Conservation (phyloP, 495 filamentous ascomycete genomes). For the Xylaria curta region DNA sequence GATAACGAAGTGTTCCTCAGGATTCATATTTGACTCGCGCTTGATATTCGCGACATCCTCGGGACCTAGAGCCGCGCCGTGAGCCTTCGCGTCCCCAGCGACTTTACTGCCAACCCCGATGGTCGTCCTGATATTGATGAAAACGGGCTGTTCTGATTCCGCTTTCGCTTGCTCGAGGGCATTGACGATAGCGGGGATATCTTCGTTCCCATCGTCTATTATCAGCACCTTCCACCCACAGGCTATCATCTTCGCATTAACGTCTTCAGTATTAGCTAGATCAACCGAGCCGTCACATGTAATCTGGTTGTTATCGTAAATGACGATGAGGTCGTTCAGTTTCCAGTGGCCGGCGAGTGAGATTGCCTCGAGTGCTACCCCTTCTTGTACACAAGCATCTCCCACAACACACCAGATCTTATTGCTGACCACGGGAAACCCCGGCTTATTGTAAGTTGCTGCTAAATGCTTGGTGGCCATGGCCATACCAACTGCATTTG, state of each 20-base stretch:
- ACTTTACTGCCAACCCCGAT: conserved; percentile 62
- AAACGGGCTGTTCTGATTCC: conserved; percentile 57
- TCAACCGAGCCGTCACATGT: conserved; percentile 66
- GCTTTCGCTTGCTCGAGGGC: conserved; percentile 54
- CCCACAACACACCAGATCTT: conserved; percentile 64
- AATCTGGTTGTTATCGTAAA: conserved; percentile 67
- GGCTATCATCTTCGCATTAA: conserved; percentile 65
- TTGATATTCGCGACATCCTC: conserved; percentile 58
- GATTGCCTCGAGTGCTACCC: conserved; percentile 64
- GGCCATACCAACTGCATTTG: conserved; percentile 66
- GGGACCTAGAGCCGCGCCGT: conserved; percentile 58
- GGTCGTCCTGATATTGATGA: conserved; percentile 65
- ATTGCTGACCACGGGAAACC: conserved; percentile 55
- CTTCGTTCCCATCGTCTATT: conserved; percentile 37
- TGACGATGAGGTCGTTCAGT: conserved; percentile 61
- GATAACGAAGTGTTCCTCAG: conserved; percentile 55
- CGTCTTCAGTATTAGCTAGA: conserved; percentile 61
- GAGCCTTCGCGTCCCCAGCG: conserved; percentile 56
- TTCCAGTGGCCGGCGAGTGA: conserved; percentile 61
- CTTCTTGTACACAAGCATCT: conserved; percentile 66
- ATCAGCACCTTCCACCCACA: conserved; percentile 55
- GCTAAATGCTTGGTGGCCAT: conserved; percentile 64
- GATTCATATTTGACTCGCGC: conserved; percentile 51
- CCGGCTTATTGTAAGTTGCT: conserved; percentile 59
- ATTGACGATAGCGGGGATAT: conserved; percentile 57